A percentile compares a stretch with the other conserved stretches of the same genome.
Conservation (phyloP, 768 basidiomycete species). For the Pulveroboletus sp. region DNA sequence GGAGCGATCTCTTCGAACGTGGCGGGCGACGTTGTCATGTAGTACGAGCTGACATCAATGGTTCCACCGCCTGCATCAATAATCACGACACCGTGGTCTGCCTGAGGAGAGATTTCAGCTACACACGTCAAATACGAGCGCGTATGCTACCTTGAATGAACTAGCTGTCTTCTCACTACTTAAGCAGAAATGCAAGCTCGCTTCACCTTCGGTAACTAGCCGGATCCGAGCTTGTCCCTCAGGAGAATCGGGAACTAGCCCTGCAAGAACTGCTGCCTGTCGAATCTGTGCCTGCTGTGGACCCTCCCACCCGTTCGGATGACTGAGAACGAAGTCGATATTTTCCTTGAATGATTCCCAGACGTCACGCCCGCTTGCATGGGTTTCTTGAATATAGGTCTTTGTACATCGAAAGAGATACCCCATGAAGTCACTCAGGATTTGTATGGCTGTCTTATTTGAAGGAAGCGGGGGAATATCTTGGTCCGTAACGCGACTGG, state of each 20-base stretch:
- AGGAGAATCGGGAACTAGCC: conserved; percentile 28
- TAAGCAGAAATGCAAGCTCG: conserved; percentile 31
- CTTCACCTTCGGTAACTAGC: conserved; percentile 25
- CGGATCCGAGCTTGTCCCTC: conserved; percentile 31
- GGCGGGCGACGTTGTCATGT: conserved; percentile 13
- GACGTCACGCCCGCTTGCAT: conserved; percentile 37
- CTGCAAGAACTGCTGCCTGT: conserved; percentile 20
- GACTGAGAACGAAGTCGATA: conserved; percentile 23
- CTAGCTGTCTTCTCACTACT: not conserved
- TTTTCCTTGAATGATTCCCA: conserved; percentile 36
- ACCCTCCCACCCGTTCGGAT: conserved; percentile 33
- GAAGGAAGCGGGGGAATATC: conserved; percentile 42
- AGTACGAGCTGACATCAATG: conserved; percentile 36
- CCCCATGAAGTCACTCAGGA: conserved; percentile 46
- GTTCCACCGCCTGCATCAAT: conserved; percentile 44
- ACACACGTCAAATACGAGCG: not conserved
- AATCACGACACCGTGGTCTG: conserved; percentile 33
- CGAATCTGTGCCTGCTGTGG: conserved; percentile 29
- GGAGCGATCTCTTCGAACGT: conserved; percentile 34
- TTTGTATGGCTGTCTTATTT: conserved; percentile 37
- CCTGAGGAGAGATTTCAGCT: not conserved
- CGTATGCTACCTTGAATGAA: conserved; percentile 21
- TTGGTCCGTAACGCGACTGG: conserved; percentile 23
- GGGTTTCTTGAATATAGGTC: conserved; percentile 42
- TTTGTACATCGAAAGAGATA: conserved; percentile 9